These are phyloP conservation scores for Russula sp. DNA, from an alignment of 768 basidiomycete genomes.

Conservation along the genomic window DNA sequence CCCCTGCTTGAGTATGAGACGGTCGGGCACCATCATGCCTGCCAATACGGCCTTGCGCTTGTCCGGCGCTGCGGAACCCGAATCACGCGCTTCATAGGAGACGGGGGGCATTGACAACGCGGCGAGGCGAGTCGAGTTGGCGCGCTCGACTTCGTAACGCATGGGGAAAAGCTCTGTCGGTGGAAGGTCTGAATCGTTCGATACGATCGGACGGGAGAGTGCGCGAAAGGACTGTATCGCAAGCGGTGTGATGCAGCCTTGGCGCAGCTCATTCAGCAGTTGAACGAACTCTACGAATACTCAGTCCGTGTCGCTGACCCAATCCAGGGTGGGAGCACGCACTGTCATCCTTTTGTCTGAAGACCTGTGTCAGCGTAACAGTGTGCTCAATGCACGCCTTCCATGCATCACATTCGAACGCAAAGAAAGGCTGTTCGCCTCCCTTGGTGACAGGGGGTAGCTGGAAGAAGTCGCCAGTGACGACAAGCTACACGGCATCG, in stretches of 20 bases:
- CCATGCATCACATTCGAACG: conserved; percentile 59
- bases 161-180: conserved; percentile 55
- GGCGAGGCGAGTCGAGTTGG: conserved; percentile 50
- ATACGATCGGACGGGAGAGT: conserved; percentile 33
- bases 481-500: conserved; percentile 35
- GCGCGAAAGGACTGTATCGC: conserved; percentile 43
- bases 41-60: conserved; percentile 48
- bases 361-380: conserved; percentile 63
- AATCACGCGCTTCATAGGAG: conserved; percentile 47
- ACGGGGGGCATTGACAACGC: conserved; percentile 37
- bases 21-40: conserved; percentile 53
- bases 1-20: conserved; percentile 49
- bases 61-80: conserved; percentile 34
- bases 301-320: neutral
- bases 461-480: conserved; percentile 64
- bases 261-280: conserved; percentile 70
- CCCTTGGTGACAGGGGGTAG: conserved; percentile 51
- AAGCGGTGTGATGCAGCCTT: conserved; percentile 42
- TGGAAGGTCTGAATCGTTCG: conserved; percentile 30
- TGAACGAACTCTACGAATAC: conserved; percentile 49
- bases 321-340: conserved; percentile 21
- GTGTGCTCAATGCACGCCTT: conserved; percentile 49
- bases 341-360: conserved; percentile 69
- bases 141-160: conserved; percentile 58
- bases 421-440: conserved; percentile 42